Base-by-base conservation (phyloP, 768 basidiomycete species). In the Mycena filopes region DNA sequence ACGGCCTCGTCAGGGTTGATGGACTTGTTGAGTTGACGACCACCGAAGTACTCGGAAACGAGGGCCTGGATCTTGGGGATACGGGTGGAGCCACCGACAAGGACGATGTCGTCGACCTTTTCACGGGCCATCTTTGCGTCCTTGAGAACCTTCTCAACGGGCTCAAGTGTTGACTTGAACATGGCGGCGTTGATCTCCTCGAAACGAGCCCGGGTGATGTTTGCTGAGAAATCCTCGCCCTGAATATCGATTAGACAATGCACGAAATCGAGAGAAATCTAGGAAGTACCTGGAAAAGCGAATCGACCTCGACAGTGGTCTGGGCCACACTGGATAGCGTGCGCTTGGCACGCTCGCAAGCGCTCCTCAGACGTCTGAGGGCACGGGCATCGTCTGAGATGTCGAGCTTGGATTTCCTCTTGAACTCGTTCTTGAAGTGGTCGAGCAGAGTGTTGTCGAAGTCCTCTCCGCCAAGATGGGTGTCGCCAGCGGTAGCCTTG, bases 1-100 rank as follows among this genome's bases (percentile, higher is more conserved):
- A 99, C 98, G 74, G 98, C 98, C 84, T 99, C 98, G 76, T 99
- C 98, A 68, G 98, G 98, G 88, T 99, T 99, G 84, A 99, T 99
- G 64, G 96, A 98, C 87, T 99, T 99, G 91, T 99, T 99, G 77
- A 98, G 83, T 78, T 96, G 94, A 74, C 97, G 95, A 67, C 95
- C 96, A 79, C 94, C 94, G 79, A 99, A 99, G 88, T 91, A 97
- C 79, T 99, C 98, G 63, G 96, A 98, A 56, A 99, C 98, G 65
- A 99, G 91, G 29, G 96, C 87, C 82, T 98, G 96, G 72, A 99
- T 94, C 86, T 98, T 98, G 70, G 98, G 98, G 77, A 99, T 99
- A 89, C 98, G 98, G 73, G 98, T 99, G 62, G 98, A 99, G 69
- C 98, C 98, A 85, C 98, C 98, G 70, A 99, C 98, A 65, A 99